Evolutionary conservation across 2,329 filamentous ascomycete genomes (phyloP).

Genomic region (Fusarium bactridioides): DNA sequence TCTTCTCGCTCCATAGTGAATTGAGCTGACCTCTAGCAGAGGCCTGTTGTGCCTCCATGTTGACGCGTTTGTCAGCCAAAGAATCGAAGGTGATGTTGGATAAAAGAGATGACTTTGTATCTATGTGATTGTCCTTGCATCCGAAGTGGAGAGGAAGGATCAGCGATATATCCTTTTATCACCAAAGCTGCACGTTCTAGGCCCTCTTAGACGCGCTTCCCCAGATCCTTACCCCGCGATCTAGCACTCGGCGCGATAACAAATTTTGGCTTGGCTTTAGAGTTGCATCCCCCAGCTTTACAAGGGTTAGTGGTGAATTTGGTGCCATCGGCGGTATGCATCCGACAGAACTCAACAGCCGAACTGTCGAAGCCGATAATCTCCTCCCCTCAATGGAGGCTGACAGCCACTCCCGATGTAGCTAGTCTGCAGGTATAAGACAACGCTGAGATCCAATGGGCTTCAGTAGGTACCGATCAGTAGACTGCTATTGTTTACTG

Average conservation of each 20-base stretch:
- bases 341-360: not conserved
- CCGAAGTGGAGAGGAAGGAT: not conserved
- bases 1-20: not conserved
- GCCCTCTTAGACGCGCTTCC: not conserved
- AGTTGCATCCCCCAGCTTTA: not conserved
- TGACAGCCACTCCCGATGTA: not conserved
- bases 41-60: not conserved
- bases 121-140: not conserved
- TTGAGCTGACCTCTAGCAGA: not conserved
- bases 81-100: too few relatives aligned
- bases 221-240: not conserved
- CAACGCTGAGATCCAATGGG: not conserved
- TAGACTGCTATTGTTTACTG: not conserved
- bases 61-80: accelerated
- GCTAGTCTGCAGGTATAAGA: not conserved
- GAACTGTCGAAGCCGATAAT: not conserved
- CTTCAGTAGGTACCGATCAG: not conserved
- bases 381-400: not conserved
- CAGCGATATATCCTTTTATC: not conserved
- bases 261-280: not conserved
- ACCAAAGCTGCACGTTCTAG: not conserved
- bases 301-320: not conserved
- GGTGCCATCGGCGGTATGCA: not conserved
- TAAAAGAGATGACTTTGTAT: accelerated
- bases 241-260: not conserved